These are phyloP conservation scores for Scortechinia acanthostroma DNA, from an alignment of 2,329 filamentous ascomycete genomes.

Conservation along the genomic window DNA sequence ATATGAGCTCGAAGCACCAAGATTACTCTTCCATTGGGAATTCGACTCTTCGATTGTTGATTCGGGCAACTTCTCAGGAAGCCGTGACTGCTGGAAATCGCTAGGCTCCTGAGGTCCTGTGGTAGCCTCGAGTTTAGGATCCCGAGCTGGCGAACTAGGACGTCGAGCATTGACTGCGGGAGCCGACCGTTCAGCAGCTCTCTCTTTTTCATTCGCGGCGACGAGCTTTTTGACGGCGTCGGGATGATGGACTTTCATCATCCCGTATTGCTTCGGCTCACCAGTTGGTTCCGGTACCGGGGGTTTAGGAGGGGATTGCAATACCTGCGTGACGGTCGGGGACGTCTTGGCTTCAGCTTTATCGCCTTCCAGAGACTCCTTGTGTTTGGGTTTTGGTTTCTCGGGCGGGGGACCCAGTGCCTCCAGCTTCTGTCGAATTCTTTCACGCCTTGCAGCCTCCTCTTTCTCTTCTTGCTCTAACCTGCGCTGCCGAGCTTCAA, in stretches of 20 bases:
- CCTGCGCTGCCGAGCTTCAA: slow-evolving; percentile 42
- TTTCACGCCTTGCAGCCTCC: slow-evolving; percentile 46
- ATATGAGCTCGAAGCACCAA: slow-evolving; percentile 23
- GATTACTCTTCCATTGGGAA: slow-evolving; percentile 23
- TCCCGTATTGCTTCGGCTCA: slow-evolving; percentile 49
- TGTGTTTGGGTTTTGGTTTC: slow-evolving; percentile 15
- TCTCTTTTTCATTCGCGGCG: slow-evolving; percentile 18
- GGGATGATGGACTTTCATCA: slow-evolving; percentile 54
- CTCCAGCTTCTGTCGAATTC: slow-evolving; percentile 46
- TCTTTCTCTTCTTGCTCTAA: slow-evolving; percentile 44
- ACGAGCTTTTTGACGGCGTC: slow-evolving; percentile 38
- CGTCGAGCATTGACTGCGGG: background rate
- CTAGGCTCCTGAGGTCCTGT: slow-evolving; percentile 10
- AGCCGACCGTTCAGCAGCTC: slow-evolving; percentile 17
- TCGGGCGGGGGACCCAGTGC: slow-evolving; percentile 34
- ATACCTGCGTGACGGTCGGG: slow-evolving; percentile 15
- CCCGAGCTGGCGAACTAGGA: background rate
- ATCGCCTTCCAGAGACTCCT: slow-evolving; percentile 8
- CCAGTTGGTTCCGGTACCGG: slow-evolving; percentile 47
- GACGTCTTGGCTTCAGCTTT: slow-evolving; percentile 4
- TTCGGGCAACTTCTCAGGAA: slow-evolving; percentile 8
- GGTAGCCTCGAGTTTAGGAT: slow-evolving; percentile 7
- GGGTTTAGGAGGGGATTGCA: slow-evolving; percentile 46
- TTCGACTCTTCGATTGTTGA: slow-evolving; percentile 19
- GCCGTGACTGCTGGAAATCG: background rate